These are phyloP conservation scores for Cicer judaicum DNA, from an alignment of 306 rosid genomes.

Conservation along the genomic window DNA sequence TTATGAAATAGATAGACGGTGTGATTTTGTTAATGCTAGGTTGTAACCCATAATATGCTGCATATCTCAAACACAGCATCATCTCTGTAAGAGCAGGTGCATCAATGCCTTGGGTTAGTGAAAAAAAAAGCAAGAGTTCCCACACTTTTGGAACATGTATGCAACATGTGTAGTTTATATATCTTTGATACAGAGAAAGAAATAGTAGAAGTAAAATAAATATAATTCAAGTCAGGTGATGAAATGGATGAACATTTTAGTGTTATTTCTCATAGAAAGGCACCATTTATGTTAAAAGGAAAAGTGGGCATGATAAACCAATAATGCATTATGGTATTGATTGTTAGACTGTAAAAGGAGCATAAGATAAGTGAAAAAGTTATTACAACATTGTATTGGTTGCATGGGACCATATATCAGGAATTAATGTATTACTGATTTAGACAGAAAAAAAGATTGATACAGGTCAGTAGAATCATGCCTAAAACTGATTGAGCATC, in stretches of 20 bases:
- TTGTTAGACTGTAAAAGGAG: not conserved
- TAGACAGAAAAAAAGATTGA: not conserved
- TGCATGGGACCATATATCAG: not conserved
- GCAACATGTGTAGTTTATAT: not conserved
- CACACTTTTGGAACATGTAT: not conserved
- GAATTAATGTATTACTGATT: not conserved
- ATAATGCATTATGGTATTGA: not conserved
- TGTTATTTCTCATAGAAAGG: not conserved
- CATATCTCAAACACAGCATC: not conserved
- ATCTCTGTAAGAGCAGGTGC: not conserved
- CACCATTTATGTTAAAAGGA: not conserved
- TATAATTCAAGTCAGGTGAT: not conserved
- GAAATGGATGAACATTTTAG: slow-evolving; percentile 25
- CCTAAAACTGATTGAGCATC: slow-evolving; percentile 10
- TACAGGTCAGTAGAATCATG: not conserved
- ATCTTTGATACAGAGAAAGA: not conserved
- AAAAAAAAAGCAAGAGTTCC: not conserved
- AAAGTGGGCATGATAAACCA: not conserved
- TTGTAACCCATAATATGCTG: not conserved
- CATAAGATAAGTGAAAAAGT: not conserved
- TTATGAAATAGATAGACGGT: not conserved
- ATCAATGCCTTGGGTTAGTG: not conserved
- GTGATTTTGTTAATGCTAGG: not conserved
- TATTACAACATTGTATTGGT: not conserved
- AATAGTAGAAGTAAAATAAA: not conserved